Evolutionary conservation across 306 rosid genomes (phyloP), one percentile per base, ranked within the genome.

Genomic region (Neltuma alba): DNA sequence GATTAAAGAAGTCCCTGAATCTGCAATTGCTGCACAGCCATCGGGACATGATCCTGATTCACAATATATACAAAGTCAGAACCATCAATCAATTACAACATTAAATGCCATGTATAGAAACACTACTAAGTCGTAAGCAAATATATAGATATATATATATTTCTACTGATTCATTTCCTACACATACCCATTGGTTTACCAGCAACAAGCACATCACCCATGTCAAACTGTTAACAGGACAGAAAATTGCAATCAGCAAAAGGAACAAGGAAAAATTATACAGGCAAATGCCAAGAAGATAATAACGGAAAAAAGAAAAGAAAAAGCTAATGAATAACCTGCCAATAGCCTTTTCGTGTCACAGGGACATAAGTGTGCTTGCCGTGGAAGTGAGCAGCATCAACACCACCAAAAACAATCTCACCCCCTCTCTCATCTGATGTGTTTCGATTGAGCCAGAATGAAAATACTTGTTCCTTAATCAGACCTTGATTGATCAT

Each of bases 1-100:
- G 83, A 95, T 60, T 84, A 95, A 86, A 69, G 98, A 92, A 84
- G 99, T 95, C 79, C 99, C 99, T 8, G 99, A 95, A 85, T 95
- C 98, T 31, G 98, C 97, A 78, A 95, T 85, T 13, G 99, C 98
- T 1, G 94, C 76, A 80, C 99, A 95, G 67, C 94, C 91, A 55
- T 70, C 76, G 70, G 81, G 70, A 72, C 99, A 95, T 76, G 80
- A 87, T 80, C 97, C 99, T 95, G 91, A 71, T 86, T 18, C 63
- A 78, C 69, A 80, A 68, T 16, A 79, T 76, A 48, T 28, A 41
- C 57, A 65, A 38, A 66, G 66, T 82, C 69, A 88, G 33, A 57
- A 57, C 62, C 76, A 55, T 72, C 58, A 57, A 55, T 72, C 58
- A 57, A 50, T 36, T 2, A 18, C 12, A 45, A 54, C 20, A 42